Percentiles rank a stretch among this genome's conserved stretches.
Conservation (phyloP, 2,329 filamentous ascomycete genomes). For the Curvularia spicifera region DNA sequence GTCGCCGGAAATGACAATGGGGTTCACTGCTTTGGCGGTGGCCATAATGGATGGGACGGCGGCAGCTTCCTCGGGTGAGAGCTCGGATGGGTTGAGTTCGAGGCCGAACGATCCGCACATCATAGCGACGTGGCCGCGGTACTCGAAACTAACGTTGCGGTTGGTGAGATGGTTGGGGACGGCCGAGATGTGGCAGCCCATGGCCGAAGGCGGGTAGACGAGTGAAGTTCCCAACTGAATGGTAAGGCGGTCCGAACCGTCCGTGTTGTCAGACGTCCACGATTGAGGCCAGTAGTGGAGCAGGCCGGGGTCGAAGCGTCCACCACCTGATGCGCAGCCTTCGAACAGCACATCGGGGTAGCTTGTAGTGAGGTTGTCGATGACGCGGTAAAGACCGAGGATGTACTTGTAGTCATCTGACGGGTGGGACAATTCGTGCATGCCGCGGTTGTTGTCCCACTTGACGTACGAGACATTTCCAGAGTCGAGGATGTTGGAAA, state of each 20-base stretch:
- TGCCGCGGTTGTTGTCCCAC: constrained; percentile 72
- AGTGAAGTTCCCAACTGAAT: constrained; percentile 71
- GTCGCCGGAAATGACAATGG: constrained; percentile 64
- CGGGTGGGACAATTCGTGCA: constrained; percentile 65
- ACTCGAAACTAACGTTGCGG: constrained; percentile 63
- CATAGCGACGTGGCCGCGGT: constrained; percentile 70
- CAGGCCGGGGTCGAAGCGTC: constrained; percentile 68
- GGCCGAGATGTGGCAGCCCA: constrained; percentile 70
- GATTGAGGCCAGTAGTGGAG: constrained; percentile 70
- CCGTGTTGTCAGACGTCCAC: constrained; percentile 71
- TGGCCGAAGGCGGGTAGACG: constrained; percentile 66
- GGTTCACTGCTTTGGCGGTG: constrained; percentile 64
- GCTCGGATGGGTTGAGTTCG: constrained; percentile 64
- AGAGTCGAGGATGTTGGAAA: constrained; percentile 62
- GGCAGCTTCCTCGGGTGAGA: constrained; percentile 59
- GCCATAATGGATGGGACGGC: constrained; percentile 62
- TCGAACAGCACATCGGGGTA: constrained; percentile 71
- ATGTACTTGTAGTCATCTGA: constrained; percentile 66
- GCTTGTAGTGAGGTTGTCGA: constrained; percentile 63
- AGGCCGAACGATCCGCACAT: constrained; percentile 73
- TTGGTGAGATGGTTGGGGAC: constrained; percentile 65
- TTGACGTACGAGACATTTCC: constrained; percentile 67
- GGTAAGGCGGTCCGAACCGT: constrained; percentile 64
- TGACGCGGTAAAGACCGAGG: constrained; percentile 67
- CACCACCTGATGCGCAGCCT: constrained; percentile 69